Percentiles rank a stretch among this genome's conserved stretches.
phyloP scores from a whole-genome alignment of 1,139 yeast species.

The Yamadazyma oceani region DNA sequence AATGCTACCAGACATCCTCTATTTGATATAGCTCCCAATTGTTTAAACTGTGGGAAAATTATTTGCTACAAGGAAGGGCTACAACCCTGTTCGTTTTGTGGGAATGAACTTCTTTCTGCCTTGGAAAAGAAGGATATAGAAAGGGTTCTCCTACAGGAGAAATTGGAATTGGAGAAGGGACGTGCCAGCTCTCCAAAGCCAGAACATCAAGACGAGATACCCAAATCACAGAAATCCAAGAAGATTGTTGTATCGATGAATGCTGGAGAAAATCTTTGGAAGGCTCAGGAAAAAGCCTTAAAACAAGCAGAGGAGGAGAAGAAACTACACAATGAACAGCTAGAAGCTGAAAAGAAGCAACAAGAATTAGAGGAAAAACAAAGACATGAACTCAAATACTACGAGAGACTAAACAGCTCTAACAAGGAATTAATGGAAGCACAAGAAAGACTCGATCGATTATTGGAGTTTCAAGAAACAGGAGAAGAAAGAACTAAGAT shows the following conservation, averaged over 20 bases:
- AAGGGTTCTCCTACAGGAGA: constrained; percentile 51
- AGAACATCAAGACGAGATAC: constrained; percentile 14
- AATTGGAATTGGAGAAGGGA: constrained; percentile 15
- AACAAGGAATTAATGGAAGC: constrained; percentile 66
- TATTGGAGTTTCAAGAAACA: constrained; percentile 78
- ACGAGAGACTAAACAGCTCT: constrained; percentile 29
- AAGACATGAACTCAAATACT: constrained; percentile 34
- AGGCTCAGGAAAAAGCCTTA: constrained; percentile 65
- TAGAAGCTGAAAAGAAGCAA: constrained; percentile 19
- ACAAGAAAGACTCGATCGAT: constrained; percentile 66
- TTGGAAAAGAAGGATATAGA: constrained; percentile 64
- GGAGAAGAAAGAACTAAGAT: constrained; percentile 89
- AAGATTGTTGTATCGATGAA: constrained; percentile 54
- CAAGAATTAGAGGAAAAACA: constrained; percentile 37
- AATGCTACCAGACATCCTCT: constrained; percentile 85
- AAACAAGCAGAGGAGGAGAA: constrained; percentile 47
- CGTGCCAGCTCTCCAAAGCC: constrained; percentile 3
- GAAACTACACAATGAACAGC: constrained; percentile 24
- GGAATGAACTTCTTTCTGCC: constrained; percentile 58
- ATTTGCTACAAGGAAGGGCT: constrained; percentile 86
- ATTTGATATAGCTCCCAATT: constrained; percentile 88
- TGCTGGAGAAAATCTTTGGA: constrained; percentile 65
- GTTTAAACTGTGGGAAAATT: constrained; percentile 90
- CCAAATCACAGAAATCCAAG: constrained; percentile 20
- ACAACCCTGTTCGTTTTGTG: constrained; percentile 89